Evolutionary conservation across 2,329 filamentous ascomycete species (phyloP).

Genomic region (Fusarium decemcellulare): DNA sequence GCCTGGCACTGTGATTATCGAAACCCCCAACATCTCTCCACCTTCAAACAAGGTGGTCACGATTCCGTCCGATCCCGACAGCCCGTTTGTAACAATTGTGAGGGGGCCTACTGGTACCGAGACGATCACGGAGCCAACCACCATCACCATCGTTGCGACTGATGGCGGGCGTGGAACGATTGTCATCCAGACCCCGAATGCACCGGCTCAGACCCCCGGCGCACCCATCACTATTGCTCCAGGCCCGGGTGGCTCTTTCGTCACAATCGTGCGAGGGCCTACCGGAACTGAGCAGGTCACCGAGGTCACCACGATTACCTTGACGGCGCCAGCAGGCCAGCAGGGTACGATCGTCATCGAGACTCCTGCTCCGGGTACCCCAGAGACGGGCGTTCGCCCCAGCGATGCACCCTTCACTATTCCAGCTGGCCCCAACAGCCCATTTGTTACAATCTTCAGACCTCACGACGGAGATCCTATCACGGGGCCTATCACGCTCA

Average conservation of each 20-base stretch:
- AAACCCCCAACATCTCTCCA: constrained; percentile 22
- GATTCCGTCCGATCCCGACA: constrained; percentile 35
- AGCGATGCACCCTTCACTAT: constrained; percentile 27
- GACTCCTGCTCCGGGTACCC: constrained; percentile 18
- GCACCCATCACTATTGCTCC: constrained; percentile 31
- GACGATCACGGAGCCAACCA: constrained; percentile 31
- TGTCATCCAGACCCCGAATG: constrained; percentile 33
- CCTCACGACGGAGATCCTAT: constrained; percentile 37
- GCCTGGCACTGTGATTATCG: constrained; percentile 32
- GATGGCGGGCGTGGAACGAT: constrained; percentile 28
- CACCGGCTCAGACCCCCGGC: constrained; percentile 10
- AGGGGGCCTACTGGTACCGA: constrained; percentile 15
- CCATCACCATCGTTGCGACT: constrained; percentile 25
- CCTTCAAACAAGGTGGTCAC: constrained; percentile 26
- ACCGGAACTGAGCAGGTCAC: constrained; percentile 23
- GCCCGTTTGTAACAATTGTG: constrained; percentile 31
- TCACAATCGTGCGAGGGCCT: constrained; percentile 32
- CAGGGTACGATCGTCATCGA: constrained; percentile 37
- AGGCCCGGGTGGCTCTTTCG: constrained; percentile 21
- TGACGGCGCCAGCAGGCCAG: constrained; percentile 22
- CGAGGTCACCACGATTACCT: constrained; percentile 25
- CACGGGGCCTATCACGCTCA: constrained; percentile 32
- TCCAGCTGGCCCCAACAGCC: constrained; percentile 15
- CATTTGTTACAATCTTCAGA: constrained; percentile 29
- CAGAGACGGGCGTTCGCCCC: constrained; percentile 11